Base-by-base conservation (phyloP, 2,329 filamentous ascomycete species). In the Apiospora kogelbergensis region DNA sequence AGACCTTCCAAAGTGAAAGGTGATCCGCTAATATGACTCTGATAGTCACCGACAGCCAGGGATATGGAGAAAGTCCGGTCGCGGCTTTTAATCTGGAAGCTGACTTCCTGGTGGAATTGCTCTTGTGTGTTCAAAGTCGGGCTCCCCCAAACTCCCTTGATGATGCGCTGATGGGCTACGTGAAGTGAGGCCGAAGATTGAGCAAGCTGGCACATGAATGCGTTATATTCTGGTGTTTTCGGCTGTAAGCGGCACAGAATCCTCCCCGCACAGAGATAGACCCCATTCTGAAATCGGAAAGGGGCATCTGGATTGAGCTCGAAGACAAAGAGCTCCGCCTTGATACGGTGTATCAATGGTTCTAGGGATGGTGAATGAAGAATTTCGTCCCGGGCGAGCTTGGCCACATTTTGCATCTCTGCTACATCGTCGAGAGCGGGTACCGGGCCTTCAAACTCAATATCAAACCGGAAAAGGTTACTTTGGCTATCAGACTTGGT, bases 21-120 rank as follows among this genome's bases (percentile, higher is more conserved):
- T 13, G 66, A 67, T 33, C 66, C 66, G 41, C 66, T 67, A 30
- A 67, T 67, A 67, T 67, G 10, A 67, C 66, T 57, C 30, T 41
- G 30, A 48, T 42, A 41, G 33, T 42, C 37, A 67, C 40, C 66
- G 37, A 53, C 48, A n/a, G 33, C 48, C 2, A 67, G 48, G 41
- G 40, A 40, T 30, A 67, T 67, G 10, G 48, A 37, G 41, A 67
- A 60, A 44, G 46, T 33, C 48, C 37, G 24, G 48, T 60, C 41
- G 33, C 66, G 41, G 57, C 40, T 67, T 24, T 26, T 40, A 22
- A 67, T 41, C 22, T 48, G 30, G 40, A 67, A 67, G 41, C 22
- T 42, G 46, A 67, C 66, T 67, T 67, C 66, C 26, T 67, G 41
- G 37, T 67, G 3, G 17, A 67, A 67, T 46, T 37, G n/a, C 30